Base-by-base conservation (phyloP, 768 basidiomycete species). In the Tephrocybe sp. region DNA sequence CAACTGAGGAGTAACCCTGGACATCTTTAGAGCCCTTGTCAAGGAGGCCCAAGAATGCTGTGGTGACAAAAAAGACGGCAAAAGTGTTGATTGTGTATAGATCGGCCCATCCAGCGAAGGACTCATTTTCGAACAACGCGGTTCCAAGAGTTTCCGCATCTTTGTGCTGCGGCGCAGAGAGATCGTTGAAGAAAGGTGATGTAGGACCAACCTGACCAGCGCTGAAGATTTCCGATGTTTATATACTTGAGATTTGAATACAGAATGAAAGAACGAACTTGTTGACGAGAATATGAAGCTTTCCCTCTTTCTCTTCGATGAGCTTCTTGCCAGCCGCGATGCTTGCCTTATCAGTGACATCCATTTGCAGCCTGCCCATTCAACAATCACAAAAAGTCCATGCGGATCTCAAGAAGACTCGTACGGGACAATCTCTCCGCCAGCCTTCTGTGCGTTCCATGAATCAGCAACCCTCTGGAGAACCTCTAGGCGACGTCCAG, bases 241-340 rank as follows among this genome's bases (percentile, higher is more conserved):
- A 29, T 16, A 41, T 5, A 12, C 31, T 13, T 22, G 19, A 5
- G 6, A 10, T 13, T n/a, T 15, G 11, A 42, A 15, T 7, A 4
- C 6, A 11, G 6, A 27, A 10, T 22, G 1, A 31, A 24, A 21
- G 23, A 25, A 58, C 77, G 34, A 50, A 91, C 89, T 91, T 91
- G 71, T 92, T 92, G 29, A 91, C 80, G 3, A 92, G 77, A 45
- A 91, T 78, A 58, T 92, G 87, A 34, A 92, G 61, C 55, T 75
- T 86, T 23, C 87, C 86, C 41, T 91, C 84, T 52, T 73, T 73
- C 43, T 74, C 66, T 56, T 79, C 70, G 33, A 88, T 74, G 10
- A 69, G 40, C 31, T 77, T 71, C 53, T 84, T 82, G 3, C 71
- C 82, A 10, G 64, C 67, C 42, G 68, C 53, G 45, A 92, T 92